Conservation (phyloP, 805 yeast species). For the Cyberlindnera petersonii region DNA sequence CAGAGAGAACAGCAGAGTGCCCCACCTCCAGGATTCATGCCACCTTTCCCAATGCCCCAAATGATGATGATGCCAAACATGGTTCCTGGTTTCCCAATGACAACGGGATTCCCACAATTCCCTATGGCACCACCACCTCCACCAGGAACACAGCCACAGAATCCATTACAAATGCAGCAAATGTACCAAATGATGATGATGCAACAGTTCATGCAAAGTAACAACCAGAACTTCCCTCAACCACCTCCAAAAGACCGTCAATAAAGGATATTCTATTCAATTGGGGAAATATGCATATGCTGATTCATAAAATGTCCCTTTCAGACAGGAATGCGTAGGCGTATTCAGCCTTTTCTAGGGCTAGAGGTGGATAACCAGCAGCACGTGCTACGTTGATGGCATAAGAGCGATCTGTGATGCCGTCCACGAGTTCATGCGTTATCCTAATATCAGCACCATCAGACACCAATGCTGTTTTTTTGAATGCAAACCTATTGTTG, state of each 20-base stretch:
- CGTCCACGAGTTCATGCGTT: slow-evolving; percentile 83
- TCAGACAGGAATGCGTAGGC: slow-evolving; percentile 10
- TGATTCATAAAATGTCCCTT: slow-evolving; percentile 7
- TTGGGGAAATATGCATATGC: slow-evolving; percentile 1
- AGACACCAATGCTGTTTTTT: slow-evolving; percentile 41
- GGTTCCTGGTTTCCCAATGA: slow-evolving; percentile 10
- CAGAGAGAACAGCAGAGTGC: slow-evolving; percentile 9
- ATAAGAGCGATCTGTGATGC: slow-evolving; percentile 88
- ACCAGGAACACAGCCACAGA: slow-evolving; percentile 5
- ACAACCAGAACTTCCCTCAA: background rate
- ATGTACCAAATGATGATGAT: slow-evolving; percentile 28
- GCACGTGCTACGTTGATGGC: slow-evolving; percentile 96
- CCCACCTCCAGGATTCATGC: slow-evolving; percentile 9
- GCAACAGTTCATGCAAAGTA: slow-evolving; percentile 17
- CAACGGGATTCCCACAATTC: slow-evolving; percentile 4
- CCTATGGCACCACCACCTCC: slow-evolving; percentile 1
- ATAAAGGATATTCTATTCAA: background rate
- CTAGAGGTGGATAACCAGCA: slow-evolving; percentile 72
- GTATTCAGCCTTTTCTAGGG: slow-evolving; percentile 11
- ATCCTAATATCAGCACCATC: slow-evolving; percentile 62
- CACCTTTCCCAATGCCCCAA: slow-evolving; percentile 10
- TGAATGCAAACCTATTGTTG: slow-evolving; percentile 78
- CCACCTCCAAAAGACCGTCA: slow-evolving; percentile 3
- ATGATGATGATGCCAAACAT: slow-evolving; percentile 5
- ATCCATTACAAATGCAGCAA: slow-evolving; percentile 29